phyloP scores from a whole-genome alignment of 306 rosid genomes.

The Pterocarpus macrocarpus region DNA sequence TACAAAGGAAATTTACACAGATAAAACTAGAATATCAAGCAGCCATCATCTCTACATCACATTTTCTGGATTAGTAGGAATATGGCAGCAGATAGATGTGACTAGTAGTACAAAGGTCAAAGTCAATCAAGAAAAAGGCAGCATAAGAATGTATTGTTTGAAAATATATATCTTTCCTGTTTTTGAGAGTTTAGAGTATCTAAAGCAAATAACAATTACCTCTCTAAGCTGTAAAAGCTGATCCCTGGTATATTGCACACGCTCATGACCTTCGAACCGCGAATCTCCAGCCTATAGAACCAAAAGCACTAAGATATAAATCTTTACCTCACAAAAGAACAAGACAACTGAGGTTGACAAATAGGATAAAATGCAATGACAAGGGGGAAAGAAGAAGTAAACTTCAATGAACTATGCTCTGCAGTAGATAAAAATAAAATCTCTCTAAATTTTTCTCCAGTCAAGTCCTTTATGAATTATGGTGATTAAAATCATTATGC shows the following conservation, averaged over 20 bases:
- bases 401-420: neutral
- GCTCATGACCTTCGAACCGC: constrained; percentile 76
- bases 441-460: neutral
- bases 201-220: constrained; percentile 52
- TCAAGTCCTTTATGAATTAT: neutral
- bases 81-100: neutral
- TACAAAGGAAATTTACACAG: neutral
- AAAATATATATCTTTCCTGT: neutral
- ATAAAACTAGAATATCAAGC: neutral
- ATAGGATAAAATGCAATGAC: neutral
- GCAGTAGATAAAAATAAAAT: neutral
- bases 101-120: neutral
- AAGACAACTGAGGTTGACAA: constrained; percentile 1
- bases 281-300: constrained; percentile 70
- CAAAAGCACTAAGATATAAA: constrained; percentile 22
- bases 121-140: neutral
- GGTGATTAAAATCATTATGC: neutral
- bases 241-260: constrained; percentile 68
- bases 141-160: neutral
- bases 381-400: neutral
- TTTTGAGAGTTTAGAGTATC: neutral
- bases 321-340: constrained; percentile 25
- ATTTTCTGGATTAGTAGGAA: constrained; percentile 16
- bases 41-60: neutral
- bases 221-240: constrained; percentile 70